Evolutionary conservation across 805 yeast genomes (phyloP).

Genomic region (Dipodascus geniculatus): DNA sequence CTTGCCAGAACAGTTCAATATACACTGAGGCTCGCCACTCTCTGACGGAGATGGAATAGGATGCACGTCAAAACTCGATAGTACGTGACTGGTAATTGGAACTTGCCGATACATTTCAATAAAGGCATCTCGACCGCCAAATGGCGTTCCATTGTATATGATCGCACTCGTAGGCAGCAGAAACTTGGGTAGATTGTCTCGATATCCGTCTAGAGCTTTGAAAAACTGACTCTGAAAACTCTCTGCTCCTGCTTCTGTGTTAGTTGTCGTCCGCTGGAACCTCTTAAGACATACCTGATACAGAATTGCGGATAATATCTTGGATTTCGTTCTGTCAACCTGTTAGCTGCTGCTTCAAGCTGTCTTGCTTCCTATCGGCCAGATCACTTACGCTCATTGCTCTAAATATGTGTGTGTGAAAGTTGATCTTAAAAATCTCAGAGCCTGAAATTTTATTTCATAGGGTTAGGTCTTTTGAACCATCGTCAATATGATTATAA

Average conservation of each 20-base stretch:
- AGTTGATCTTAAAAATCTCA: neutral
- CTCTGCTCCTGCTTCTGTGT: neutral
- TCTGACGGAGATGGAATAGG: slow-evolving; percentile 24
- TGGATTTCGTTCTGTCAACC: neutral
- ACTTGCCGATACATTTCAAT: slow-evolving; percentile 22
- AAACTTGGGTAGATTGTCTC: slow-evolving; percentile 17
- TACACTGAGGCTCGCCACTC: slow-evolving; percentile 16
- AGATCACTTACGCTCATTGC: neutral
- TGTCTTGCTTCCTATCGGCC: no score
- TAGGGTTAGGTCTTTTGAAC: neutral
- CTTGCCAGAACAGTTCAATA: slow-evolving; percentile 24
- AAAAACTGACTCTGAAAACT: slow-evolving; percentile 22
- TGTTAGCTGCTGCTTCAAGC: neutral
- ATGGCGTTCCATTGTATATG: slow-evolving; percentile 32
- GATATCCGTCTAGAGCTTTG: slow-evolving; percentile 23
- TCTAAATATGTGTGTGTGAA: neutral
- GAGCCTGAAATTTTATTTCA: no score
- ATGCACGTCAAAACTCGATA: slow-evolving; percentile 27
- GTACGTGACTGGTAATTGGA: slow-evolving; percentile 27
- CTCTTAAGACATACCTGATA: neutral
- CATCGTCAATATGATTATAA: no score
- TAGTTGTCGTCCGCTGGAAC: neutral
- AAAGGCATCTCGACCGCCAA: slow-evolving; percentile 28
- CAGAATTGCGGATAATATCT: neutral
- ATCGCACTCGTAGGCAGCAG: slow-evolving; percentile 25